phyloP scores from a whole-genome alignment of 441 rosid species.

The Corymbia calophylla region DNA sequence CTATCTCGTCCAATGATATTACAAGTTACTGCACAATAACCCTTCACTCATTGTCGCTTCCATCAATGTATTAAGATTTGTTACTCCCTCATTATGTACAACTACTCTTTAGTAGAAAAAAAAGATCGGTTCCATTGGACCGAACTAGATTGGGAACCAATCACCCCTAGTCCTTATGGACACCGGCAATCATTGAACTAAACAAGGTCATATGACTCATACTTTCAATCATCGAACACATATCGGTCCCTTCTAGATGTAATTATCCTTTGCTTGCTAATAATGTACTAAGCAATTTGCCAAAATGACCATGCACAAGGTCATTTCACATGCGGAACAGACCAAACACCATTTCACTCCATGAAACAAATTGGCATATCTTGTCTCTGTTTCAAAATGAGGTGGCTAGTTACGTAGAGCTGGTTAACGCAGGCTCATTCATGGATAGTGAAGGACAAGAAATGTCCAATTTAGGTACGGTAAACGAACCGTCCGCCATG shows the following conservation, averaged over 20 bases:
- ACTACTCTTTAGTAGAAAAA: too few species aligned
- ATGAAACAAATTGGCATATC: background rate
- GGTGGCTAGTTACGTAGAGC: background rate
- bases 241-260: background rate
- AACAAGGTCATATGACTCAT: background rate
- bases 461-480: background rate
- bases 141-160: too few species aligned
- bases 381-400: background rate
- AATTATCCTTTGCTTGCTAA: background rate
- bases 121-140: too few species aligned
- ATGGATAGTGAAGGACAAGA: background rate
- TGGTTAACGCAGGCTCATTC: background rate
- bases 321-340: background rate
- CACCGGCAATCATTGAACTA: background rate
- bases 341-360: background rate
- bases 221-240: too few species aligned
- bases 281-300: background rate
- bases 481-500: background rate
- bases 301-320: background rate
- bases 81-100: too few species aligned
- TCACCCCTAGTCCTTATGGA: background rate
- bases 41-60: too few species aligned
- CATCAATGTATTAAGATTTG: too few species aligned
- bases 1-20: too few species aligned
- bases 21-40: too few species aligned